These are phyloP conservation scores for Penicillium chermesinum DNA, from an alignment of 495 filamentous ascomycete genomes.

Conservation along the genomic window DNA sequence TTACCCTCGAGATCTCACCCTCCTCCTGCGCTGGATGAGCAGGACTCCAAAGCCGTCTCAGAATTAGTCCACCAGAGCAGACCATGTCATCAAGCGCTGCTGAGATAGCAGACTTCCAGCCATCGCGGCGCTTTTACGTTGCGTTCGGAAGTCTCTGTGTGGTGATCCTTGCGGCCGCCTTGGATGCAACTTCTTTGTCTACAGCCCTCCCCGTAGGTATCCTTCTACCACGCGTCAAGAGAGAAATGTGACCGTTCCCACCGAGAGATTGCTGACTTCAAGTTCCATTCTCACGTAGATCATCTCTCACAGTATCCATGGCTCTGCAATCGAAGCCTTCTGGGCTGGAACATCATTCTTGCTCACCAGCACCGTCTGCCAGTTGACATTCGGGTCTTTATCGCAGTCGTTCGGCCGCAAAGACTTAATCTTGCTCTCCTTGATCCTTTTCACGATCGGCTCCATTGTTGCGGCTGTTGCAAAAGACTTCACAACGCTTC, in stretches of 20 bases:
- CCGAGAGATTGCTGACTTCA: too few relatives aligned
- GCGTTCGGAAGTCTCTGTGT: background rate
- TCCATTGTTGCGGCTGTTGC: slow-evolving; percentile 48
- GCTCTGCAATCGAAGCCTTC: slow-evolving; percentile 49
- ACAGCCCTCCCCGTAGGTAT: slow-evolving; percentile 59
- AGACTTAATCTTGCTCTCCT: slow-evolving; percentile 37
- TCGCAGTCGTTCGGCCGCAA: slow-evolving; percentile 33
- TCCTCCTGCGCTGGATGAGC: too few relatives aligned
- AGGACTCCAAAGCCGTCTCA: too few relatives aligned
- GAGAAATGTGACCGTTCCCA: background rate
- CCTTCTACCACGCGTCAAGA: background rate
- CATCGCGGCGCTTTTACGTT: background rate
- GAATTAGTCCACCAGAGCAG: background rate
- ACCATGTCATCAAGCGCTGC: background rate
- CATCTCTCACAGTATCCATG: slow-evolving; percentile 33
- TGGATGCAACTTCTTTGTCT: slow-evolving; percentile 69
- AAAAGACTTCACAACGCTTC: slow-evolving; percentile 53
- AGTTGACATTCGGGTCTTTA: slow-evolving; percentile 26
- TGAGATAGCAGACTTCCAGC: background rate
- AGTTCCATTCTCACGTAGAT: too few relatives aligned
- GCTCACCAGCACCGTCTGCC: slow-evolving; percentile 30
- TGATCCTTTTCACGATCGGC: slow-evolving; percentile 50
- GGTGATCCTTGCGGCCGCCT: slow-evolving; percentile 46
- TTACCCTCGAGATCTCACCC: too few relatives aligned
- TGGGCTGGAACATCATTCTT: slow-evolving; percentile 50